Evolutionary conservation across 2,329 filamentous ascomycete species (phyloP), one percentile per base, ranked within the genome.

Genomic region (Cercospora sp.): DNA sequence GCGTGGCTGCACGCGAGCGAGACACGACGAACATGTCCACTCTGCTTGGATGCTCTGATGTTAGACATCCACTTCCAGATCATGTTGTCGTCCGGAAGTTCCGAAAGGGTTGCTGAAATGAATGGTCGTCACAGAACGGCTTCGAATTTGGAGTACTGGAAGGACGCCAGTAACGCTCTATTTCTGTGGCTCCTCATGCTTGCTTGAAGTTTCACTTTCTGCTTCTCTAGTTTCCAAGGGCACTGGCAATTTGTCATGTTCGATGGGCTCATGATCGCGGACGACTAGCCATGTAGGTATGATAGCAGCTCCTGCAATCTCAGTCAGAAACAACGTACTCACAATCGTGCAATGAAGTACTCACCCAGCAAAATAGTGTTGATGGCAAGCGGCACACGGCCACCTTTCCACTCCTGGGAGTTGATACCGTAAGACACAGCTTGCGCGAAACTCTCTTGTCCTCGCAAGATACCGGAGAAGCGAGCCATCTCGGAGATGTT

Each of bases 401-500:
- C 81, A 4, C 81, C 80, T 59, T 79, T 78, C 81, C 81, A 83
- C 28, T 81, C 74, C 7, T 74, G 74, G 1, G 81, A 81, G 53
- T 83, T 83, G 24, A 83, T 66, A 0, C 82, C 82, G 66, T 77
- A 83, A 0, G 80, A 78, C 3, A 83, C 76, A 7, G 82, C 82
- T 69, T 83, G 80, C 0, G 79, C 76, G 63, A 82, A 83, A 66
- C 80, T 82, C 68, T 83, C 82, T 55, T 83, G 81, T 0, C 82
- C 82, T 8, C 82, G 75, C 4, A 84, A 70, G 82, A 64, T 80
- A 57, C 81, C 82, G 6, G 81, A 79, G 16, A 81, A 79, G 0
- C 82, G 79, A 55, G 71, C 74, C 18, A 85, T 75, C 69, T 88
- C 85, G 0, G 84, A 85, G 66, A 87, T 86, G 61, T 86, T 86